phyloP scores from a whole-genome alignment of 129 eudicot species.

The Logfia minima region DNA sequence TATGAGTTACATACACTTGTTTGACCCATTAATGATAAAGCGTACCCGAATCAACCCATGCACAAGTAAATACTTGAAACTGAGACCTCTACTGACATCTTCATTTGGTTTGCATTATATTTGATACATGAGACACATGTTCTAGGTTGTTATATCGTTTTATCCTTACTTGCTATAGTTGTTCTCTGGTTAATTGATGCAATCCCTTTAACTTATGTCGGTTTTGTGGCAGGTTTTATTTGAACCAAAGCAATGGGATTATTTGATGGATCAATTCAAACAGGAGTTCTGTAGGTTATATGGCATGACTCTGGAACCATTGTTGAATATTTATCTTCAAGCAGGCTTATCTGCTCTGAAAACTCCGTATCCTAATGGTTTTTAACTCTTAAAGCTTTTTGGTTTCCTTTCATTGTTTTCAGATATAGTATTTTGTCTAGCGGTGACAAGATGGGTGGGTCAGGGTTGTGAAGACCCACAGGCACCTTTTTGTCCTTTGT shows the following conservation, averaged over 20 bases:
- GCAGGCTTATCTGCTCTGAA: conserved; percentile 96
- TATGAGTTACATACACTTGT: not conserved
- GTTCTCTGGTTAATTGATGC: not conserved
- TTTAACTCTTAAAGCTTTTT: not conserved
- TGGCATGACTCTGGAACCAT: conserved; percentile 98
- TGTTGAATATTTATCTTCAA: conserved; percentile 91
- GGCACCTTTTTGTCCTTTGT: not conserved
- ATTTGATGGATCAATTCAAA: conserved; percentile 85
- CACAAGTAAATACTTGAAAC: not conserved
- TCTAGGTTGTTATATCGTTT: not conserved
- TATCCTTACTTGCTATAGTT: not conserved
- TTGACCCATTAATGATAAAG: not conserved
- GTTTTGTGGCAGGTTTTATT: conserved; percentile 66
- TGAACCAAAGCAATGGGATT: conserved; percentile 96
- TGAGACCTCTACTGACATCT: not conserved
- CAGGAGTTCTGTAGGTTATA: conserved; percentile 94
- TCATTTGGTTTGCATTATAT: not conserved
- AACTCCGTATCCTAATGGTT: conserved; percentile 85
- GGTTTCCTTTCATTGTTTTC: not conserved
- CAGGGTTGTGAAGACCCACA: not conserved
- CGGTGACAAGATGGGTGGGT: not conserved
- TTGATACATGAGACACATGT: not conserved
- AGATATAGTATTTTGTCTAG: not conserved
- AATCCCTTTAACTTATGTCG: conserved; percentile 1
- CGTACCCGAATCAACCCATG: too few relatives aligned